Percentiles rank a stretch among this genome's conserved stretches.
phyloP scores from a whole-genome alignment of 202 grass and related monocot species.

The Panicum virgatum region DNA sequence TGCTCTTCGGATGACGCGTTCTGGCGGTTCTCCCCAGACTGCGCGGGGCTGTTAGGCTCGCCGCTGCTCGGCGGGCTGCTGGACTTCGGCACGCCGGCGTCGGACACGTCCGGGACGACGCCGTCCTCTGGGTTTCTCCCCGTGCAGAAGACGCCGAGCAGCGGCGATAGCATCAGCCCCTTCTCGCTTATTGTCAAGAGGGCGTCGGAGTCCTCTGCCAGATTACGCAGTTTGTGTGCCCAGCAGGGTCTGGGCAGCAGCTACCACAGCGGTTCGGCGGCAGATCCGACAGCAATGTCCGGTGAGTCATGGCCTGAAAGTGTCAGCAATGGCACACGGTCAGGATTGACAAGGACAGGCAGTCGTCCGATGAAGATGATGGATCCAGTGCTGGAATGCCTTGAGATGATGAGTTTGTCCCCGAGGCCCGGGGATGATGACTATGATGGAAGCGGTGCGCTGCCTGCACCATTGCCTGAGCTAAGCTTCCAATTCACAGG shows the following conservation, averaged over 20 bases:
- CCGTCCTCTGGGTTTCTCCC: constrained; percentile 48
- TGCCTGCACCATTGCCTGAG: constrained; percentile 44
- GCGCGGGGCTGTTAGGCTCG: constrained; percentile 30
- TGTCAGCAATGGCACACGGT: constrained; percentile 13
- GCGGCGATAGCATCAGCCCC: constrained; percentile 67
- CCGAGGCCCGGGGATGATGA: constrained; percentile 34
- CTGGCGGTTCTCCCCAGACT: constrained; percentile 48
- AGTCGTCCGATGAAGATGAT: constrained; percentile 32
- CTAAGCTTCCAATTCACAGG: constrained; percentile 76
- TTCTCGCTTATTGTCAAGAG: constrained; percentile 94
- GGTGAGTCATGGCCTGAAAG: constrained; percentile 37
- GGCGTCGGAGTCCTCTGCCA: constrained; percentile 62
- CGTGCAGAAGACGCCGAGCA: constrained; percentile 68
- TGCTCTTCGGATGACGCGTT: constrained; percentile 48
- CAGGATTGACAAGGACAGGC: constrained; percentile 34
- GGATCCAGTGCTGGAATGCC: constrained; percentile 49
- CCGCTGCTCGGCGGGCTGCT: constrained; percentile 42
- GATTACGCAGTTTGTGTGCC: constrained; percentile 37
- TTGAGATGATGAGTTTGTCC: constrained; percentile 59
- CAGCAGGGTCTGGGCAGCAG: constrained; percentile 41
- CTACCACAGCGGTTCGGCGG: neutral
- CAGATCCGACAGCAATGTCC: constrained; percentile 2
- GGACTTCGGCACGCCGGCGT: constrained; percentile 33
- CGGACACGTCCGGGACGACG: constrained; percentile 43
- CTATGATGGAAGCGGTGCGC: constrained; percentile 12